Base-by-base conservation (phyloP, 2,329 filamentous ascomycete genomes). In the Rhynchosporium graminicola region DNA sequence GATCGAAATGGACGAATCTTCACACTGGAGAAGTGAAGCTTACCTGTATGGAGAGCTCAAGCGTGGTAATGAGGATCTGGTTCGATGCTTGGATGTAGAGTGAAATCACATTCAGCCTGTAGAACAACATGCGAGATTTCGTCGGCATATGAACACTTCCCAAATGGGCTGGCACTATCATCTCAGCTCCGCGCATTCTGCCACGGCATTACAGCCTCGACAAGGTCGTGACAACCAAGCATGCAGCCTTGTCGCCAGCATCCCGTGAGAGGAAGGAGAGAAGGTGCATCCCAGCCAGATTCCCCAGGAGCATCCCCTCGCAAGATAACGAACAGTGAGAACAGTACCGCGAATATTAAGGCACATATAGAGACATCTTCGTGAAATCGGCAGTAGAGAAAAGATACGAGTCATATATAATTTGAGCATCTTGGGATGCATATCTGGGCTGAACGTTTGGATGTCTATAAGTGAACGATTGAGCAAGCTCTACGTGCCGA, bases 391-490 rank as follows among this genome's bases (percentile, higher is more conserved):
- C 15, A n/a, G 28, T 26, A 15, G 33, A 28, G 20, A 36, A 20
- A 15, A 42, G 15, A 20, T 20, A 20, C 20, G 20, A 20, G 20
- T 20, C 20, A 20, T 20, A 20, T 20, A 20, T 20, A 20, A 20
- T 20, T 20, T 20, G 20, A 20, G 20, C 20, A 20, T 20, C 20
- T 20, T 20, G 20, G 20, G 20, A 20, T 10, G 33, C 29, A 13
- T 7, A 40, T 31, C n/a, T 13, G 50, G 50, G 50, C 12, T 54
- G 50, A 54, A 40, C 50, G 28, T 15, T 54, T 54, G 33, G n/a
- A 20, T 20, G 20, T 20, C 20, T 20, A 20, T 20, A 20, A 20
- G 20, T 20, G 20, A 20, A 20, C 20, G 20, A 20, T 50, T 50
- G 13, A 29, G n/a, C 31, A 50, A 3, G 9, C 3, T 3, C 10